Evolutionary conservation across 1,139 yeast species (phyloP).

Genomic region (Suhomyces terraborum): DNA sequence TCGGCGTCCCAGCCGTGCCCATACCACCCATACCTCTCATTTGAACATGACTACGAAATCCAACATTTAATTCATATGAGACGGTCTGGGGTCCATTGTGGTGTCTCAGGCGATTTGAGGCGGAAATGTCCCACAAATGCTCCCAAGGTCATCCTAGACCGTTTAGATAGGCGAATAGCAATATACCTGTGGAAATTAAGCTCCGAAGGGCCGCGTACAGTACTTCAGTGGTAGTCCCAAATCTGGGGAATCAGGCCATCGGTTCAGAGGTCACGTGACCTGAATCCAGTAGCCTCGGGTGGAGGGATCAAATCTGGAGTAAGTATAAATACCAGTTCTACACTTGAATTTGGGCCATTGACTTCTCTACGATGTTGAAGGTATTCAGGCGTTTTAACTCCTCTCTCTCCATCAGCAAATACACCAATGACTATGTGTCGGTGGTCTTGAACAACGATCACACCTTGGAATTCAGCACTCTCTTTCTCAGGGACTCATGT

Average conservation of each 20-base stretch:
- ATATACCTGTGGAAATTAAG: neutral
- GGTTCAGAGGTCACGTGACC: conserved; percentile 7
- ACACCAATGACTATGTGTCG: conserved; percentile 24
- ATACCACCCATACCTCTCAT: too few species aligned
- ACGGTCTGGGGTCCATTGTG: neutral
- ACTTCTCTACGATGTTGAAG: conserved; percentile 4
- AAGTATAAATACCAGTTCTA: neutral
- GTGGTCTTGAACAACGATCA: conserved; percentile 24
- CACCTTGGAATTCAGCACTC: conserved; percentile 48
- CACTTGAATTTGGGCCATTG: neutral
- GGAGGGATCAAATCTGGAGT: conserved; percentile 5
- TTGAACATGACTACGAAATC: too few species aligned
- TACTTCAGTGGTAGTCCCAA: neutral
- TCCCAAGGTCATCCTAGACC: too few species aligned
- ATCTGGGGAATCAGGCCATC: conserved; percentile 2
- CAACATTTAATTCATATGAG: too few species aligned
- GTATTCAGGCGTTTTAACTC: conserved; percentile 11
- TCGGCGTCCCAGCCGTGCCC: too few species aligned
- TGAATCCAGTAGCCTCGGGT: too few species aligned
- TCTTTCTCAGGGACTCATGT: conserved; percentile 70
- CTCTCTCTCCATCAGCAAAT: conserved; percentile 15
- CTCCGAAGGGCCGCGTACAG: neutral
- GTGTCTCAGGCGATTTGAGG: neutral
- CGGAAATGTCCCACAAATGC: neutral
- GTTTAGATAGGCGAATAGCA: neutral